Conservation (phyloP, 1,284 basidiomycete genomes). For the Fistulina hepatica region DNA sequence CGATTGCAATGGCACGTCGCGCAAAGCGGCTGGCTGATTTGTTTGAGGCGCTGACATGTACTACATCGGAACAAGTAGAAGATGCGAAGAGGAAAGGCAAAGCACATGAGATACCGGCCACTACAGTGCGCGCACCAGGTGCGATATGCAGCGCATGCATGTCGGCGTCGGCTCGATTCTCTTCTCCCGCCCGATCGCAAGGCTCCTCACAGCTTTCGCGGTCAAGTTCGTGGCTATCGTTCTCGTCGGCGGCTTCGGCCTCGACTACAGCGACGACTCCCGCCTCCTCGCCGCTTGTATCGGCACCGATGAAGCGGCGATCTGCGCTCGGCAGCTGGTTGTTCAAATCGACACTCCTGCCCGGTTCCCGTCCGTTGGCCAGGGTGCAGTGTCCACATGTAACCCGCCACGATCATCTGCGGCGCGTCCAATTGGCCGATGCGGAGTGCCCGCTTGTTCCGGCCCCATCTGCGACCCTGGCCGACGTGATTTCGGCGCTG, state of each 20-base stretch:
- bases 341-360: not conserved
- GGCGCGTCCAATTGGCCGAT: not conserved
- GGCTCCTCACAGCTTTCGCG: constrained; percentile 28
- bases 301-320: not conserved
- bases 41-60: not conserved
- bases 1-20: too few species aligned
- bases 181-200: constrained; percentile 21
- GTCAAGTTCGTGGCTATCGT: constrained; percentile 47
- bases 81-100: not conserved
- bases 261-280: not conserved
- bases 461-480: not conserved
- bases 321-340: not conserved
- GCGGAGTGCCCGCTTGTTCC: too few species aligned
- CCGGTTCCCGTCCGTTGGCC: too few species aligned
- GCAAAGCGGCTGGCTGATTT: not conserved
- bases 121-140: constrained; percentile 12
- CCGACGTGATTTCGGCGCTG: not conserved
- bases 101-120: not conserved
- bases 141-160: constrained; percentile 24
- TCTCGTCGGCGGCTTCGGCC: constrained; percentile 54
- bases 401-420: not conserved
- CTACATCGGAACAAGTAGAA: not conserved
- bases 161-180: constrained; percentile 23
- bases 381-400: not conserved
- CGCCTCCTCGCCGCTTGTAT: not conserved